Evolutionary conservation across 2,329 filamentous ascomycete species (phyloP).

Genomic region (Cladosporium sp.): DNA sequence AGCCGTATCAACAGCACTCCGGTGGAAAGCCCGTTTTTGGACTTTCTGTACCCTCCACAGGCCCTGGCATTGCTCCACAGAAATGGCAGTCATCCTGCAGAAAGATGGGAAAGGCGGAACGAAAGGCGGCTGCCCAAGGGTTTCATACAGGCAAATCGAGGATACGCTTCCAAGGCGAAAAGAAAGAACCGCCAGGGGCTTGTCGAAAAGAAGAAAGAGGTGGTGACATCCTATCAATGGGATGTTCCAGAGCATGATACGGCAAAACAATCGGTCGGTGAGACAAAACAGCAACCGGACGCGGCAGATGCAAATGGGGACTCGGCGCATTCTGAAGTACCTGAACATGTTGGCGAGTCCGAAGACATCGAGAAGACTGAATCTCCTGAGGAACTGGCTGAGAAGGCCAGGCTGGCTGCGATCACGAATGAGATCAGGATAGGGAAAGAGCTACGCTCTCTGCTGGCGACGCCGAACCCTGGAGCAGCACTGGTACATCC

Average conservation of each 20-base stretch:
- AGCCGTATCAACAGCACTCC: not conserved
- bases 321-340: not conserved
- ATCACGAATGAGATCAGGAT: not conserved
- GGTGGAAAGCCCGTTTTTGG: constrained; percentile 39
- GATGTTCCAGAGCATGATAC: not conserved
- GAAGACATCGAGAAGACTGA: not conserved
- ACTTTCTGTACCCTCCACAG: constrained; percentile 52
- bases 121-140: constrained; percentile 29
- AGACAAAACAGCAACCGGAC: not conserved
- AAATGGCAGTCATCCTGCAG: constrained; percentile 26
- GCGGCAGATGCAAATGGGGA: not conserved
- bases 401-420: not conserved
- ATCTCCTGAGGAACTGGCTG: not conserved
- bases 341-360: not conserved
- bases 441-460: not conserved
- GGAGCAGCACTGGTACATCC: not conserved
- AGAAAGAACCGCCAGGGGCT: not conserved
- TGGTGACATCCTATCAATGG: not conserved
- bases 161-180: constrained; percentile 26
- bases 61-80: constrained; percentile 43
- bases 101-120: constrained; percentile 35
- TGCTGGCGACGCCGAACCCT: not conserved
- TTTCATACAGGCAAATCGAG: constrained; percentile 32
- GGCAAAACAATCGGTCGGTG: not conserved
- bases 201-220: not conserved